Percentiles rank a stretch among this genome's conserved stretches.
Conservation (phyloP, 768 basidiomycete genomes). For the Podaxis sp. region DNA sequence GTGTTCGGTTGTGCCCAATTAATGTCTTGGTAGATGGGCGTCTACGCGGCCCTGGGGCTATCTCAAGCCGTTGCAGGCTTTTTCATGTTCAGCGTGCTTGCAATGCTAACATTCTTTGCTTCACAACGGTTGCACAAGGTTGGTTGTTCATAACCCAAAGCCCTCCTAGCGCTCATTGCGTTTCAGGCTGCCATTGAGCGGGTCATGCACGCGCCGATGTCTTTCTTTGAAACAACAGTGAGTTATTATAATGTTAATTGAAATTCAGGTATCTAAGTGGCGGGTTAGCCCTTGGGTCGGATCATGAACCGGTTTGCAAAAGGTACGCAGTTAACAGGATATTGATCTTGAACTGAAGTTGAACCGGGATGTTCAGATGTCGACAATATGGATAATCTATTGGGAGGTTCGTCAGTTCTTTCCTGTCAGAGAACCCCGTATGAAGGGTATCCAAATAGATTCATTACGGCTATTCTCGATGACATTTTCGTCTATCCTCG, state of each 20-base stretch:
- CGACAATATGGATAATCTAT: conserved; percentile 75
- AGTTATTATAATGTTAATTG: conserved; percentile 16
- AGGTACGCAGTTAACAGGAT: conserved; percentile 32
- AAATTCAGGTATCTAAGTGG: conserved; percentile 12
- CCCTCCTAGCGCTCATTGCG: not conserved
- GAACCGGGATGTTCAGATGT: conserved; percentile 43
- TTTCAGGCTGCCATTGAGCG: conserved; percentile 57
- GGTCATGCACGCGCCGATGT: conserved; percentile 84
- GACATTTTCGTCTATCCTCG: conserved; percentile 65
- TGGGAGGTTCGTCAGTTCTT: conserved; percentile 42
- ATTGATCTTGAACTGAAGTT: conserved; percentile 2
- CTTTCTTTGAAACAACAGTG: conserved; percentile 86
- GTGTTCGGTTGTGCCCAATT: not conserved
- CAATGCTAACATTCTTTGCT: conserved; percentile 73
- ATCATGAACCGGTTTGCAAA: conserved; percentile 92
- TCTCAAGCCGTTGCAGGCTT: conserved; percentile 68
- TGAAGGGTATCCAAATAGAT: conserved; percentile 35
- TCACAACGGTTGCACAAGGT: conserved; percentile 67
- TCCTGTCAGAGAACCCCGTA: not conserved
- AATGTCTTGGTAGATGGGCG: conserved; percentile 58
- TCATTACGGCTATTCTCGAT: conserved; percentile 68
- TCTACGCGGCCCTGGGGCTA: conserved; percentile 74
- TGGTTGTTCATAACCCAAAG: conserved; percentile 14
- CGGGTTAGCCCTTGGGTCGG: conserved; percentile 66
- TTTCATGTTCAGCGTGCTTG: conserved; percentile 62